These are phyloP conservation scores for Tulasnella sp. DNA, from an alignment of 768 basidiomycete species.

Conservation along the genomic window DNA sequence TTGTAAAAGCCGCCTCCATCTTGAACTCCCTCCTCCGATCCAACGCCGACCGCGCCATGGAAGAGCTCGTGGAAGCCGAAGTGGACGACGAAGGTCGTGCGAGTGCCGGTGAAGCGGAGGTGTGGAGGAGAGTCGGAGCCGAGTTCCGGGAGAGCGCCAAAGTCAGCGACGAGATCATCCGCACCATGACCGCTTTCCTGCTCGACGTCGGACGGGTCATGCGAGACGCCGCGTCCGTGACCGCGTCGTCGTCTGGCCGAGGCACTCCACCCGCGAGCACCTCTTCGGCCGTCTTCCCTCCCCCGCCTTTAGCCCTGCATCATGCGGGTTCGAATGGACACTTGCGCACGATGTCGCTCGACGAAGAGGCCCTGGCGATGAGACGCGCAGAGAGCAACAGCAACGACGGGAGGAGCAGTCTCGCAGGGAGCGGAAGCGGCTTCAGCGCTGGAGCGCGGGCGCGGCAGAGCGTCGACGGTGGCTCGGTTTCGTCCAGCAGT, in stretches of 20 bases:
- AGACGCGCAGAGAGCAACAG: conserved; percentile 10
- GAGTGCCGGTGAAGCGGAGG: conserved; percentile 46
- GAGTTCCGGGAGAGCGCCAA: conserved; percentile 70
- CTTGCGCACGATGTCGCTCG: conserved; percentile 21
- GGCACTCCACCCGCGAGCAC: background rate
- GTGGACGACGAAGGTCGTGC: conserved; percentile 48
- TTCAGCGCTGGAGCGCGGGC: background rate
- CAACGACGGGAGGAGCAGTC: conserved; percentile 3
- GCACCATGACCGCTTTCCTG: conserved; percentile 70
- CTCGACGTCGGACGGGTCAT: conserved; percentile 70
- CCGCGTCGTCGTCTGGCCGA: background rate
- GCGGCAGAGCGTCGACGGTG: conserved; percentile 23
- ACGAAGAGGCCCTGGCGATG: conserved; percentile 23
- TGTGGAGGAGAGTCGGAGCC: conserved; percentile 66
- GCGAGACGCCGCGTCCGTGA: conserved; percentile 48
- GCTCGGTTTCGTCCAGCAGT: conserved; percentile 13
- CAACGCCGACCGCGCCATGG: conserved; percentile 58
- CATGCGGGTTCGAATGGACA: background rate
- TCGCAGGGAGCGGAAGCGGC: conserved; percentile 14
- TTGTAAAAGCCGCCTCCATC: conserved; percentile 63
- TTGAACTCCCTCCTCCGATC: conserved; percentile 59
- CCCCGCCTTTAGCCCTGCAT: background rate
- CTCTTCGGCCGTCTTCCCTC: background rate
- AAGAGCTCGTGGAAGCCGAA: conserved; percentile 72
- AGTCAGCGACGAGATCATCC: conserved; percentile 73